phyloP scores from a whole-genome alignment of 2,329 filamentous ascomycete species.

The Bretziella fagacearum region DNA sequence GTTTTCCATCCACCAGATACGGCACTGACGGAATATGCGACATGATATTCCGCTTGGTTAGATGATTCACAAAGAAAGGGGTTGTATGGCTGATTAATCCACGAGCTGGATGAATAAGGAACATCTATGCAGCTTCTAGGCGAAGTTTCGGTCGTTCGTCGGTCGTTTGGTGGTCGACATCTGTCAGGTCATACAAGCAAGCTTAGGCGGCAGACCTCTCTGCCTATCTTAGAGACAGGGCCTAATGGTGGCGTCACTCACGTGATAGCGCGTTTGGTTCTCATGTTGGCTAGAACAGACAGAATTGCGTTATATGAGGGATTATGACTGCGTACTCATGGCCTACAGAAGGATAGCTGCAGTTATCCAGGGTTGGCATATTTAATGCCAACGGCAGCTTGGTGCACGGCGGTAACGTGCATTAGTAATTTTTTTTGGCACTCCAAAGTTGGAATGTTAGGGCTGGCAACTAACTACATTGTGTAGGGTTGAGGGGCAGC shows the following conservation, averaged over 20 bases:
- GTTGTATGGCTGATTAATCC: background rate
- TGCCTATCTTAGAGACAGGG: background rate
- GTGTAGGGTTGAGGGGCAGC: background rate
- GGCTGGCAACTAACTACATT: background rate
- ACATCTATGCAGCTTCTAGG: background rate
- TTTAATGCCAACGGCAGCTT: background rate
- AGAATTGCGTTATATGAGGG: background rate
- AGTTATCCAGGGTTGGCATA: background rate
- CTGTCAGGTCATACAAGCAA: background rate
- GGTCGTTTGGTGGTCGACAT: background rate
- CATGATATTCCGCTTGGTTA: background rate
- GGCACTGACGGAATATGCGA: background rate
- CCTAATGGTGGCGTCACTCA: background rate
- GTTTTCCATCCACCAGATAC: conserved; percentile 17
- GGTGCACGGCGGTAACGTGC: background rate
- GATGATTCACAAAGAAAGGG: conserved; percentile 1
- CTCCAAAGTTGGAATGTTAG: conserved; percentile 4
- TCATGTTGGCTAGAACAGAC: background rate
- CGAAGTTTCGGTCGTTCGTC: background rate
- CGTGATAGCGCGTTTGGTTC: background rate
- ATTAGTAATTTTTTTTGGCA: background rate
- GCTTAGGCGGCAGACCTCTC: background rate
- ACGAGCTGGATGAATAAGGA: background rate
- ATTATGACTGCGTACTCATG: background rate
- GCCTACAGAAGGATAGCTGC: background rate